Conservation (phyloP, 441 rosid genomes). For the Erodium moschatum region DNA sequence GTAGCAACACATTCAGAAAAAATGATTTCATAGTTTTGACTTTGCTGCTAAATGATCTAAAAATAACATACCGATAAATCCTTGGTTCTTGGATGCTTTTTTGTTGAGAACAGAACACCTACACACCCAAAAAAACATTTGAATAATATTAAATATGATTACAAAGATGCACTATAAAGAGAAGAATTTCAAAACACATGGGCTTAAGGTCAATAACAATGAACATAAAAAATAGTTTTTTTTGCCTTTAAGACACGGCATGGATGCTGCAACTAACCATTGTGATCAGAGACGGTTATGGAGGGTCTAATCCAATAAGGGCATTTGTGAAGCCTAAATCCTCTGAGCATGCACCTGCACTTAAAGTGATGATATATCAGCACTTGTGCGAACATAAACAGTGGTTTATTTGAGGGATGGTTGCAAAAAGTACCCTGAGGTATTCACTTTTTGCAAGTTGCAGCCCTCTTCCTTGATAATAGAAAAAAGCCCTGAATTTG, state of each 20-base stretch:
- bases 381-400: no score
- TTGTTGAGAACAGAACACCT: conserved; percentile 85
- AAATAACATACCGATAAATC: conserved; percentile 61
- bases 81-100: conserved; percentile 82
- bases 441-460: no score
- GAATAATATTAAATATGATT: background rate
- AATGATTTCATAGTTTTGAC: background rate
- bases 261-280: conserved; percentile 40
- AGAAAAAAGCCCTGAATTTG: no score
- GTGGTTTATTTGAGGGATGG: no score
- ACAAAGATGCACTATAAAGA: background rate
- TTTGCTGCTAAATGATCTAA: conserved; percentile 13
- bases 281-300: conserved; percentile 73
- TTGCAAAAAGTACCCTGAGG: no score
- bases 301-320: conserved; percentile 98
- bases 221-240: no score
- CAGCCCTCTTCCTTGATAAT: no score
- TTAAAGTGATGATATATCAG: no score
- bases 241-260: conserved; percentile 1
- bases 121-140: conserved; percentile 20
- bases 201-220: no score
- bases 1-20: no score
- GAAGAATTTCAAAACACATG: conserved; percentile 11
- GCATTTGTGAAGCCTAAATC: conserved; percentile 90
- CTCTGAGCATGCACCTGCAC: conserved; percentile 94